Base-by-base conservation (phyloP, 495 filamentous ascomycete species). In the Hypoxylon lenormandii region DNA sequence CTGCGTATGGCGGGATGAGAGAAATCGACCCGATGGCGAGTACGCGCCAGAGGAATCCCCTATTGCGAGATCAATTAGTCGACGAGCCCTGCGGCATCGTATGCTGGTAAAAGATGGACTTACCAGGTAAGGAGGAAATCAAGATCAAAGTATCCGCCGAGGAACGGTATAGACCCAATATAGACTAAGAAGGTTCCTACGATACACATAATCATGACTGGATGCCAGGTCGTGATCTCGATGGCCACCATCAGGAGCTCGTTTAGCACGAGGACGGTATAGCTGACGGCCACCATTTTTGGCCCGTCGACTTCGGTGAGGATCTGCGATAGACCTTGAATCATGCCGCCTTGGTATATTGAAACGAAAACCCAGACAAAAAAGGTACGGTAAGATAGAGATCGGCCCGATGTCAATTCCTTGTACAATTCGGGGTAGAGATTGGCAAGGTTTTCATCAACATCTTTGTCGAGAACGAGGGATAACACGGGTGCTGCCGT, bases 371-470 rank as follows among this genome's bases (percentile, higher is more conserved):
- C 91, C 96, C 96, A 99, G 67, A 92, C 87, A 80, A 97, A 96
- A 78, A 99, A 99, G 26, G 93, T 97, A 28, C 89, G 87, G 79
- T 98, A 97, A 63, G 89, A 92, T 51, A 99, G 81, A 38, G 90
- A 92, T 21, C 89, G 87, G 15, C 94, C 94, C 0, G 86, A 84
- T 5, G 94, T 97, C 8, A 99, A 79, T 73, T 99, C 96, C 66
- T 95, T 96, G 85, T 99, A 99, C 4, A 99, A 84, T 73, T 99
- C 96, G 2, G 96, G 96, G 77, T 98, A 99, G 28, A 98, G 85
- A 70, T 96, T 96, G 33, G 95, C 92, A 16, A 98, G 85, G 21
- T 89, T 85, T 77, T 97, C 93, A 73, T 97, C 93, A 21, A 99
- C 94, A 73, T 99, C 96, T 60, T 89, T 89, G 76, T 99, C 96